These are phyloP conservation scores for Plectranthus barbatus DNA, from an alignment of 257 asterid genomes.

Conservation along the genomic window DNA sequence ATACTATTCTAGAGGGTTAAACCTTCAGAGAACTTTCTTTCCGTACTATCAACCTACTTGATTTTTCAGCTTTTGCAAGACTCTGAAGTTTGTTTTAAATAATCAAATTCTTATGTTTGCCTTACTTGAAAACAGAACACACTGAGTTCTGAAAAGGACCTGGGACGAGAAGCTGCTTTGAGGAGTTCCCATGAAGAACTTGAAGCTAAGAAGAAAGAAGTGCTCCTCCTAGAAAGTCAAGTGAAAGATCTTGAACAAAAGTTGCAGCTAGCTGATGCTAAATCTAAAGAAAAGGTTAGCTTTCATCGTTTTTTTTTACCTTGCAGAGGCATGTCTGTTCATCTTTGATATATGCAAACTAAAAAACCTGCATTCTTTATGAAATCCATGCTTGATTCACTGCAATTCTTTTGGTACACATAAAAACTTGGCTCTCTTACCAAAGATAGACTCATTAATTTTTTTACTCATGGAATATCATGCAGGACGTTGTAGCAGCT, in stretches of 20 bases:
- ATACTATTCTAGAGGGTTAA: too few species aligned
- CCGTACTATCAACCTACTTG: too few species aligned
- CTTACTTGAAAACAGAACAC: conserved; percentile 47
- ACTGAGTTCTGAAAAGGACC: conserved; percentile 34
- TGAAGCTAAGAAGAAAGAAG: conserved; percentile 52
- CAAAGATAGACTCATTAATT: too few species aligned
- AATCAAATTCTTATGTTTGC: not conserved
- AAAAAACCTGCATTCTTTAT: too few species aligned
- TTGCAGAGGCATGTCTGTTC: too few species aligned
- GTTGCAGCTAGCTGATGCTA: conserved; percentile 55
- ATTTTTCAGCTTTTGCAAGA: not conserved
- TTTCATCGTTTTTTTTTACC: conserved; percentile 12
- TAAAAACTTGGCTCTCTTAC: not conserved
- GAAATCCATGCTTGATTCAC: too few species aligned
- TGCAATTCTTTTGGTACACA: too few species aligned
- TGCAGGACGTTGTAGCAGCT: conserved; percentile 37
- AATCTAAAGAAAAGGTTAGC: conserved; percentile 52
- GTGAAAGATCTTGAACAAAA: conserved; percentile 54
- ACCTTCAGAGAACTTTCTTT: too few species aligned
- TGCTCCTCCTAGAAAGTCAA: conserved; percentile 37
- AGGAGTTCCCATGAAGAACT: conserved; percentile 44
- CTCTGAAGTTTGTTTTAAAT: not conserved
- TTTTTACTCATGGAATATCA: not conserved
- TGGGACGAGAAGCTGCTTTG: conserved; percentile 49
- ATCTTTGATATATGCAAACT: too few species aligned